A percentile compares a stretch with the other conserved stretches of the same genome.
Evolutionary conservation across 371 early-diverging fungal genomes (phyloP).

Genomic region (Mucor racemosus): DNA sequence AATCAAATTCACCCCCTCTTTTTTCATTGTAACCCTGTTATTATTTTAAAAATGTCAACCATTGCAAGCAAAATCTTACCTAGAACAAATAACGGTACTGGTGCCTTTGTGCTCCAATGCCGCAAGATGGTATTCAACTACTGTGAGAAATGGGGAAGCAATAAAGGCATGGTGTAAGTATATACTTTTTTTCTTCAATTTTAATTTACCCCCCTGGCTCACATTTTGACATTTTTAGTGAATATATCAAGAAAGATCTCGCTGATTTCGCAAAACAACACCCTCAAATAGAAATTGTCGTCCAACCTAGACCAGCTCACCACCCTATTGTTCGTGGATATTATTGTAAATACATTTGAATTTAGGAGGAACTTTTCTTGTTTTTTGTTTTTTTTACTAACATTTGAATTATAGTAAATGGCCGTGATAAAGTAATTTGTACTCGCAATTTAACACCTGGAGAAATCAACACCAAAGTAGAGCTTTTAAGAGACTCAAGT

Average conservation of each 20-base stretch:
- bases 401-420: slow-evolving; percentile 58
- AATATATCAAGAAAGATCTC: slow-evolving; percentile 74
- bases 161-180: slow-evolving; percentile 78
- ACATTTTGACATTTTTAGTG: slow-evolving; percentile 39
- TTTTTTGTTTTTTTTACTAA: neutral
- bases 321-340: slow-evolving; percentile 80
- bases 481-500: slow-evolving; percentile 70
- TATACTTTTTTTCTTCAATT: neutral
- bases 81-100: slow-evolving; percentile 78
- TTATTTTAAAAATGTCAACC: slow-evolving; percentile 26
- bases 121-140: slow-evolving; percentile 84
- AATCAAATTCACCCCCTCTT: slow-evolving; percentile 3
- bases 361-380: no score
- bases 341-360: slow-evolving; percentile 65
- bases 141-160: slow-evolving; percentile 86
- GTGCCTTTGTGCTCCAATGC: slow-evolving; percentile 81
- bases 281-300: slow-evolving; percentile 83
- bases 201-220: slow-evolving; percentile 6
- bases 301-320: slow-evolving; percentile 77
- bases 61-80: slow-evolving; percentile 33
- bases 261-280: slow-evolving; percentile 71
- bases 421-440: slow-evolving; percentile 75
- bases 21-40: slow-evolving; percentile 17
- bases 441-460: slow-evolving; percentile 66
- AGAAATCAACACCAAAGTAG: slow-evolving; percentile 68